Conservation (phyloP, 2,329 filamentous ascomycete genomes). For the Botrytis deweyae region DNA sequence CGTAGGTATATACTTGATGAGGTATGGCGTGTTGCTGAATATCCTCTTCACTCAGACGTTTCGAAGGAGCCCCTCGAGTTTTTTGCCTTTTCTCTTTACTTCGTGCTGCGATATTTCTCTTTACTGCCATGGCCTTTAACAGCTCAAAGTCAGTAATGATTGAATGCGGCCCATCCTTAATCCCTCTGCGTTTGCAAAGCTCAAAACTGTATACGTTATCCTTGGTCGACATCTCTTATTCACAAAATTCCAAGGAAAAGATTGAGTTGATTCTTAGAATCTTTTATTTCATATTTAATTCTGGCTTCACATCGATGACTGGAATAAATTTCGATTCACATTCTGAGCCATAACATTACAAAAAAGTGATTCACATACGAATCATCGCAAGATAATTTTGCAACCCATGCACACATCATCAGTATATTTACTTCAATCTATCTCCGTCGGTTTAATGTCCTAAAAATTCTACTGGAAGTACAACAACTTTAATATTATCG, state of each 20-base stretch:
- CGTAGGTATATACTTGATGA: constrained; percentile 3
- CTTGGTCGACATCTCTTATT: constrained; percentile 11
- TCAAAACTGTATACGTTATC: constrained; percentile 5
- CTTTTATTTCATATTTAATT: neutral
- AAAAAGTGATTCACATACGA: neutral
- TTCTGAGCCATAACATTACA: neutral
- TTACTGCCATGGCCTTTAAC: neutral
- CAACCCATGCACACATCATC: neutral
- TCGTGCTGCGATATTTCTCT: neutral
- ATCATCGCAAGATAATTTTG: neutral
- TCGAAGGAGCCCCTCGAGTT: too few species aligned
- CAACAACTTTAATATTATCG: neutral
- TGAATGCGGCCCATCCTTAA: neutral
- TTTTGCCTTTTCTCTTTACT: neutral
- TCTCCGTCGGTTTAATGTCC: neutral
- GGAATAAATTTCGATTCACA: neutral
- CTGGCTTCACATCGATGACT: neutral
- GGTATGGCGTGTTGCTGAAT: neutral
- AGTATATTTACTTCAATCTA: neutral
- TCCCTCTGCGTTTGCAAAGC: constrained; percentile 18
- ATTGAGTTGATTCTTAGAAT: neutral
- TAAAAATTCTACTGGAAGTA: neutral
- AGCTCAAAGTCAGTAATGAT: constrained; percentile 17
- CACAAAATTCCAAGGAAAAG: neutral
- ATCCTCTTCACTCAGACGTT: neutral